Evolutionary conservation across 2,329 filamentous ascomycete species (phyloP).

Genomic region (Hypoxylon sp.): DNA sequence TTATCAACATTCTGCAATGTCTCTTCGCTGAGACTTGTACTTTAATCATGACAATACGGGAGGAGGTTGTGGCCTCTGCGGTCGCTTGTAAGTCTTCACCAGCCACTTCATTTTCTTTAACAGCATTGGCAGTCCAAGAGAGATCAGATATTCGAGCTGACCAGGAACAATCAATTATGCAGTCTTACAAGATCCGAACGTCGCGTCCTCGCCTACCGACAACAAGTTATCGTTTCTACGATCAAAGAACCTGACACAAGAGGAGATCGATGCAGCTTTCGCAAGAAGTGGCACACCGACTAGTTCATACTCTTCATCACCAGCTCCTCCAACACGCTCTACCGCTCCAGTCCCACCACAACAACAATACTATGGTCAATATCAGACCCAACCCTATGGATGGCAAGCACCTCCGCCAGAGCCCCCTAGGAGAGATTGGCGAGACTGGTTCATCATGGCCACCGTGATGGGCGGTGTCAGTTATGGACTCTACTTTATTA

Average conservation of each 20-base stretch:
- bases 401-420: conserved; percentile 72
- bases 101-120: conserved; percentile 13
- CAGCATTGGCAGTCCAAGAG: neutral
- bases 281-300: conserved; percentile 72
- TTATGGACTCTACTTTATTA: conserved; percentile 89
- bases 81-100: conserved; percentile 51
- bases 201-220: conserved; percentile 89
- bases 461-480: conserved; percentile 91
- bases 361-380: conserved; percentile 62
- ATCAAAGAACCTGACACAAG: conserved; percentile 96
- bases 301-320: conserved; percentile 66
- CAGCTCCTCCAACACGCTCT: conserved; percentile 59
- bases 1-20: conserved; percentile 33
- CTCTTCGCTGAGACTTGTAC: conserved; percentile 29
- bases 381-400: conserved; percentile 65
- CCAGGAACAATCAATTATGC: conserved; percentile 34
- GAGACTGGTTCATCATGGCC: conserved; percentile 99
- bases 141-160: conserved; percentile 37
- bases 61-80: conserved; percentile 71
- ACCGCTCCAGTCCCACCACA: conserved; percentile 59
- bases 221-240: conserved; percentile 93
- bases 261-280: conserved; percentile 91
- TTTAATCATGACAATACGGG: conserved; percentile 83
- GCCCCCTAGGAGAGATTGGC: conserved; percentile 88
- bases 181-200: conserved; percentile 96